Percentiles rank a stretch among this genome's conserved stretches.
Conservation (phyloP, 345 rosid genomes). For the Ceriops zippeliana region DNA sequence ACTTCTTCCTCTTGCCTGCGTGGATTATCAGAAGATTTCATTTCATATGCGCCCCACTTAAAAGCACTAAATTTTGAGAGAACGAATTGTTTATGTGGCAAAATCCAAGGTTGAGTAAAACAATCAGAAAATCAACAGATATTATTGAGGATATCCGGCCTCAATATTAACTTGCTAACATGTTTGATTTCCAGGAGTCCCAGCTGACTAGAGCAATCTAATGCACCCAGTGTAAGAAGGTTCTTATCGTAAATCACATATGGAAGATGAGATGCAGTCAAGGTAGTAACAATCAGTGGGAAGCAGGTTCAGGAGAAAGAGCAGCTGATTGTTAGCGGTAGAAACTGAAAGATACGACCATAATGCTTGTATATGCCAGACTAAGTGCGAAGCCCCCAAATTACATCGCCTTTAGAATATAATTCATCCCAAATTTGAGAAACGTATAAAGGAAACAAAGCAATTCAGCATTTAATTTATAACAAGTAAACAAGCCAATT, state of each 20-base stretch:
- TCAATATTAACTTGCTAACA: too few relatives aligned
- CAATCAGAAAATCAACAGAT: background rate
- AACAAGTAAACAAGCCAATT: too few relatives aligned
- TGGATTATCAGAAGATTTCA: conserved; percentile 13
- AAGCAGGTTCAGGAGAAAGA: too few relatives aligned
- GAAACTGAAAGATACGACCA: background rate
- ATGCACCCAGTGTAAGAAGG: too few relatives aligned
- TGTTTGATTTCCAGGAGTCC: too few relatives aligned
- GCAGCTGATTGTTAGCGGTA: background rate
- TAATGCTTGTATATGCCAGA: too few relatives aligned
- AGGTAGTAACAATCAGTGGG: background rate
- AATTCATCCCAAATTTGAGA: background rate
- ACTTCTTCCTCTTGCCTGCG: conserved; percentile 87
- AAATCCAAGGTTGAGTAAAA: background rate
- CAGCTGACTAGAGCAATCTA: too few relatives aligned
- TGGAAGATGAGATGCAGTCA: too few relatives aligned
- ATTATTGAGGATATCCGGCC: background rate
- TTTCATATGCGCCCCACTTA: background rate
- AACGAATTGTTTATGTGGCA: background rate
- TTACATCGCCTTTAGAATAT: background rate
- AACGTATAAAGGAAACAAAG: background rate
- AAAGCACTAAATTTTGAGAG: background rate
- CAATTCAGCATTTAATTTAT: too few relatives aligned
- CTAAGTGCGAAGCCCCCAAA: too few relatives aligned
- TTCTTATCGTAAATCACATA: too few relatives aligned